Percentiles rank a stretch among this genome's conserved stretches.
These are phyloP conservation scores for Mrakia blollopis DNA, from an alignment of 768 basidiomycete species.

Conservation along the genomic window DNA sequence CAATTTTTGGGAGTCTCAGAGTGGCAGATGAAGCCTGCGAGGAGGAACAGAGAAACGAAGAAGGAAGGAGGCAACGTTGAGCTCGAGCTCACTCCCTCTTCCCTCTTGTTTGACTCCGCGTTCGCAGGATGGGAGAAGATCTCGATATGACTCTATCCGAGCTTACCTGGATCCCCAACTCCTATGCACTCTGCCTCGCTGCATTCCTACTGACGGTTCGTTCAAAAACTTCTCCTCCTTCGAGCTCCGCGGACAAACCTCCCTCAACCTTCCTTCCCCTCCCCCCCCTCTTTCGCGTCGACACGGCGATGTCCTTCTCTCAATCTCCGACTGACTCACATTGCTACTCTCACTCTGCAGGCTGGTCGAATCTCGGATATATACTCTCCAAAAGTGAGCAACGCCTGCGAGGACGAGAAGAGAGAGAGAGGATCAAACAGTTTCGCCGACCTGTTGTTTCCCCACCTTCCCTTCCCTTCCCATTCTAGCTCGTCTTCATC, in stretches of 20 bases:
- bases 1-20: background rate
- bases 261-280: no score
- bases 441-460: background rate
- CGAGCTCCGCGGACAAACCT: no score
- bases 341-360: background rate
- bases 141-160: conserved; percentile 11
- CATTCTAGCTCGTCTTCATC: conserved; percentile 43
- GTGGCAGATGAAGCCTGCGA: no score
- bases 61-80: background rate
- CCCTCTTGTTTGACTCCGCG: background rate
- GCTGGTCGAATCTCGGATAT: conserved; percentile 12
- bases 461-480: background rate
- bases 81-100: background rate
- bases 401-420: no score
- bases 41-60: background rate
- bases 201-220: conserved; percentile 33
- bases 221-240: no score
- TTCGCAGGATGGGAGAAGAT: background rate
- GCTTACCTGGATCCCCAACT: conserved; percentile 4
- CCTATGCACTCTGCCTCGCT: conserved; percentile 38
- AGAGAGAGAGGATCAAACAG: background rate
- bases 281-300: no score
- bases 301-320: background rate
- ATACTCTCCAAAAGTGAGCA: background rate
- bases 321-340: background rate